Conservation (phyloP, 2,329 filamentous ascomycete genomes). For the Beauveria sp. region DNA sequence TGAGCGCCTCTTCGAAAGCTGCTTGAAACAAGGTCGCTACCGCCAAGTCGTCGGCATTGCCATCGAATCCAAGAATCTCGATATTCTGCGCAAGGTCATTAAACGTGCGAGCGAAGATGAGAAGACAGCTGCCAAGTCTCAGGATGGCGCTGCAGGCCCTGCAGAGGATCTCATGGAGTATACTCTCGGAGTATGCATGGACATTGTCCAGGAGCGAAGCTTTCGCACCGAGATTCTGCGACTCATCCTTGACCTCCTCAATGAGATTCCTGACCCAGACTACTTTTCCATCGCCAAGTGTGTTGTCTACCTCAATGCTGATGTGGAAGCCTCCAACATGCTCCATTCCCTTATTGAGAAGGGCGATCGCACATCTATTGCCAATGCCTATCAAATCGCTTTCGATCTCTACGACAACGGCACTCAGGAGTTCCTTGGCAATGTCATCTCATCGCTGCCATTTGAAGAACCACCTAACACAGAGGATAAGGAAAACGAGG, state of each 20-base stretch:
- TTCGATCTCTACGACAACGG: slow-evolving; percentile 98
- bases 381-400: slow-evolving; percentile 91
- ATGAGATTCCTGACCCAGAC: slow-evolving; percentile 84
- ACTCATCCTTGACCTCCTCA: slow-evolving; percentile 90
- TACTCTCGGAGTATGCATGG: slow-evolving; percentile 91
- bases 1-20: slow-evolving; percentile 83
- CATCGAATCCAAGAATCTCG: slow-evolving; percentile 86
- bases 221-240: slow-evolving; percentile 78
- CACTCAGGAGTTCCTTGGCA: slow-evolving; percentile 90
- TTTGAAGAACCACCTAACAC: slow-evolving; percentile 38
- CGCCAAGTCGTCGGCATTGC: slow-evolving; percentile 95
- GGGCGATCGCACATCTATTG: slow-evolving; percentile 68
- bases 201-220: slow-evolving; percentile 86
- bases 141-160: slow-evolving; percentile 44
- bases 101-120: slow-evolving; percentile 82
- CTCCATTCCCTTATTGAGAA: slow-evolving; percentile 73
- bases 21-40: slow-evolving; percentile 78
- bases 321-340: slow-evolving; percentile 83
- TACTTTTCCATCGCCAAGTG: slow-evolving; percentile 98
- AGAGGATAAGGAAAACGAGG: slow-evolving; percentile 35
- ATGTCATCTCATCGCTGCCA: slow-evolving; percentile 76
- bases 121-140: slow-evolving; percentile 51
- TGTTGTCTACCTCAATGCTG: slow-evolving; percentile 89
- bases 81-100: slow-evolving; percentile 80
- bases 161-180: slow-evolving; percentile 97